Percentiles rank a stretch among this genome's conserved stretches.
These are phyloP conservation scores for Colletotrichum cordylinicola DNA, from an alignment of 2,329 filamentous ascomycete species.

Conservation along the genomic window DNA sequence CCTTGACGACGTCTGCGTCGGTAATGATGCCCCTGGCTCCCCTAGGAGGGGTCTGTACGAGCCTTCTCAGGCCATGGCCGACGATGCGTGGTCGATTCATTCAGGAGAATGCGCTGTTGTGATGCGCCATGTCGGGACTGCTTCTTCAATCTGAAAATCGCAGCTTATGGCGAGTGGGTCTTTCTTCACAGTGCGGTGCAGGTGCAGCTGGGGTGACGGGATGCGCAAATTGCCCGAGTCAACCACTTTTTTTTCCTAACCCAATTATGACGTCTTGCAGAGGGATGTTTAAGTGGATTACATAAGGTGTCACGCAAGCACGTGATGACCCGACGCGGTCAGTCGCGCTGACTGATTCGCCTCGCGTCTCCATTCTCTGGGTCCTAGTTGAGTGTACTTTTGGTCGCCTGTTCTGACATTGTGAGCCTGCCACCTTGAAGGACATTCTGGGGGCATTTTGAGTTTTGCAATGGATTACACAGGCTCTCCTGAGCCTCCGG, in stretches of 20 bases:
- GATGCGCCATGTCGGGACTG: slow-evolving; percentile 20
- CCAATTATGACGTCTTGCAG: slow-evolving; percentile 15
- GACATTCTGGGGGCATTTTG: background rate
- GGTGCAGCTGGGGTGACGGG: background rate
- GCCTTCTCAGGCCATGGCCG: slow-evolving; percentile 44
- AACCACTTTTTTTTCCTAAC: background rate
- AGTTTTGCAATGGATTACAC: slow-evolving; percentile 41
- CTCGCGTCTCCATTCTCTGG: slow-evolving; percentile 42
- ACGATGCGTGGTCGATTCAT: slow-evolving; percentile 46
- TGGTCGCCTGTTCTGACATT: background rate
- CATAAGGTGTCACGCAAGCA: slow-evolving; percentile 37
- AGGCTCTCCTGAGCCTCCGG: slow-evolving; percentile 47
- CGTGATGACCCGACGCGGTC: slow-evolving; percentile 43
- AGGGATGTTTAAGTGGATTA: slow-evolving; percentile 9
- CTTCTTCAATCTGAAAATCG: background rate
- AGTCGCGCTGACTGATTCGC: slow-evolving; percentile 32
- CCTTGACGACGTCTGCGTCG: slow-evolving; percentile 57
- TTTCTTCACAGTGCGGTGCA: background rate
- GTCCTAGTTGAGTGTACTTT: background rate
- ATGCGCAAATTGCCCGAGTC: background rate
- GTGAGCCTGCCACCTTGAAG: background rate
- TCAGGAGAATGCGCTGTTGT: slow-evolving; percentile 23
- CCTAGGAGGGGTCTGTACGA: slow-evolving; percentile 28
- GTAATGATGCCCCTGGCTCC: slow-evolving; percentile 43
- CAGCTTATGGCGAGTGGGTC: slow-evolving; percentile 1